Base-by-base conservation (phyloP, 805 yeast species). In the Cyberlindnera saturnus region DNA sequence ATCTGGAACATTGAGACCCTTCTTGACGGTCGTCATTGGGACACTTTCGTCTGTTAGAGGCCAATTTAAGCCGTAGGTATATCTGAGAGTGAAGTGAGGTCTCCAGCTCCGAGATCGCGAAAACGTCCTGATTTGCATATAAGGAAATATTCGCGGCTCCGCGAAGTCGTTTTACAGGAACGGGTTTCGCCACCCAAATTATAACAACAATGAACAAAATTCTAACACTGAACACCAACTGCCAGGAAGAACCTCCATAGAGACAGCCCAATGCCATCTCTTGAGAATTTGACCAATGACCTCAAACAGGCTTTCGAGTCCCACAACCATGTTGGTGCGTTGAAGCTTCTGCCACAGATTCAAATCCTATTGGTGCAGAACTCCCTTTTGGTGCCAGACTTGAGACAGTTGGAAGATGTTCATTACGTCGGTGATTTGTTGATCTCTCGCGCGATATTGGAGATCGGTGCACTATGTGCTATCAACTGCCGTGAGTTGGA, bases 381-480 rank as follows among this genome's bases (percentile, higher is more conserved):
- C 51, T 79, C 83, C 48, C 67, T 91, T 36, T 74, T 93, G 46
- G 77, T 89, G 20, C 97, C 97, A 16, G 70, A 65, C 41, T 55
- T 63, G 43, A 63, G 50, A 40, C 63, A 54, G 62, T 48, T 56
- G 16, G 29, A 20, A 9, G 66, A 66, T 40, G 59, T 53, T 23
- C 59, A 62, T 16, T 67, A 67, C 44, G 60, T 79, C 31, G 76
- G 74, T 45, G 96, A 90, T 65, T 73, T 89, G 44, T 71, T 75
- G 47, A 86, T 88, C 33, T 80, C 96, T 7, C 81, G 95, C 52
- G 79, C 84, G 34, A 84, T 91, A 35, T 69, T 93, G 40, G 98
- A 93, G 62, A 77, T 89, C 46, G 96, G 96, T 11, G 95, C 96
- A 0, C 69, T 91, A 41, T 75, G 86, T 15, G 75, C 90, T 39